Base-by-base conservation (phyloP, 768 basidiomycete genomes). In the Coprinopsis sp. region DNA sequence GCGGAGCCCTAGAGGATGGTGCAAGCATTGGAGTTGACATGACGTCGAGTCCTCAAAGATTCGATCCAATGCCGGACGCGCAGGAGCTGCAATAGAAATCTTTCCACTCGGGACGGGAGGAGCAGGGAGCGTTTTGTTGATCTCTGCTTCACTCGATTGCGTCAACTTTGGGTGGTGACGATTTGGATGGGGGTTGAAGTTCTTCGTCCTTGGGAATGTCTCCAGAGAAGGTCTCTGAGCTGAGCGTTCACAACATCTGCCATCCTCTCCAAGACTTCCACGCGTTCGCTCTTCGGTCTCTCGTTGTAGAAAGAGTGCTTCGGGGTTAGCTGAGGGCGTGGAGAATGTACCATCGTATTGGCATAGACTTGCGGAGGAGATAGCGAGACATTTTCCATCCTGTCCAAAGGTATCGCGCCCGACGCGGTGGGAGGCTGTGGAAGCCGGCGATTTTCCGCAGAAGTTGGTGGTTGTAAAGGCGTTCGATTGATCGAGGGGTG, bases 201-300 rank as follows among this genome's bases (percentile, higher is more conserved):
- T 33, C 36, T 3, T 46, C 45, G 21, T 39, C 56, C 52, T 62
- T 62, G 5, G 68, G 67, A n/a, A 72, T 51, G 47, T 73, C 71
- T 3, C 57, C 54, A 19, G 72, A 71, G n/a, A 14, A 73, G 51
- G 52, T 73, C 68, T 16, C 49, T 53, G 14, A 56, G 66, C 45
- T 60, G 56, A 45, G 56, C 57, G 14, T 58, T 73, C 1, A 77
- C 80, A 46, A 75, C 75, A 25, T 78, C 82, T 0, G 84, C 87
- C 71, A 91, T 80, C 60, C 75, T 72, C 64, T 91, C 89, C 43
- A 91, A 69, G 50, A 74, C 69, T 49, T 79, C 78, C 6, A 91
- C 85, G n/a, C 79, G 64, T 48, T 78, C 74, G 55, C 77, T 78
- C 66, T 72, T 78, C 24, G 67, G 57, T 19, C 73, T 42, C 2